Evolutionary conservation across 257 asterid species (phyloP), one percentile per base, ranked within the genome.

Genomic region (Nyctanthes arbortristis): DNA sequence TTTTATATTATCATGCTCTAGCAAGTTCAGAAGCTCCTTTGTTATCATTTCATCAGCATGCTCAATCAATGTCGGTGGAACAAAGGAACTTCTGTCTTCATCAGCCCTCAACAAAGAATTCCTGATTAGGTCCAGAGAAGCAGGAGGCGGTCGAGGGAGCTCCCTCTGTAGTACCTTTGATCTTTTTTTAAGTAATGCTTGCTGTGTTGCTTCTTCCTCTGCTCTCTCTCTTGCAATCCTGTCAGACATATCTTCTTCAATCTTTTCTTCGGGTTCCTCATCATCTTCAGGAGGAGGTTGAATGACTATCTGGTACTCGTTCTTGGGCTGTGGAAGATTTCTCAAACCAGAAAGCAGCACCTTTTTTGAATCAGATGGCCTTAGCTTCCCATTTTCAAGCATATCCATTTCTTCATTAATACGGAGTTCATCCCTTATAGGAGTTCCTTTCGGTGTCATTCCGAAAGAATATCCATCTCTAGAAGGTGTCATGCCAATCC

Each of bases 211-310:
- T 75, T 91, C 97, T 80, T 94, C 98, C 77, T 84, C 97, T 0
- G 97, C 99, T 87, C 79, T 94, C 89, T 89, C 95, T 81, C 96
- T 86, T 59, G 97, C 92, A 72, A 91, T 70, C 77, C 85, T 85
- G 35, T 94, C 99, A n/a, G 99, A 94, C 99, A 94, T 94, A 73
- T 94, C 99, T 73, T 94, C 99, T 78, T 94, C 99, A 27, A 94
- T 80, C 82, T 88, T 88, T 87, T 94, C 99, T 80, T 91, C 96
- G 18, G 90, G 89, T 74, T 94, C 99, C 63, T 94, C 99, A 75
- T 82, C 81, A 18, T 94, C 96, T 73, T 94, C 97, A 61, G 84
- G 84, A 37, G 75, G 40, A 1, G 90, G 93, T 43, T 89, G 97
- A 18, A 86, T 74, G 65, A 80, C 93, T 32, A 88, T 87, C 80